Evolutionary conservation across 2,329 filamentous ascomycete genomes (phyloP).

Genomic region (Hymenoscyphus salicellus): DNA sequence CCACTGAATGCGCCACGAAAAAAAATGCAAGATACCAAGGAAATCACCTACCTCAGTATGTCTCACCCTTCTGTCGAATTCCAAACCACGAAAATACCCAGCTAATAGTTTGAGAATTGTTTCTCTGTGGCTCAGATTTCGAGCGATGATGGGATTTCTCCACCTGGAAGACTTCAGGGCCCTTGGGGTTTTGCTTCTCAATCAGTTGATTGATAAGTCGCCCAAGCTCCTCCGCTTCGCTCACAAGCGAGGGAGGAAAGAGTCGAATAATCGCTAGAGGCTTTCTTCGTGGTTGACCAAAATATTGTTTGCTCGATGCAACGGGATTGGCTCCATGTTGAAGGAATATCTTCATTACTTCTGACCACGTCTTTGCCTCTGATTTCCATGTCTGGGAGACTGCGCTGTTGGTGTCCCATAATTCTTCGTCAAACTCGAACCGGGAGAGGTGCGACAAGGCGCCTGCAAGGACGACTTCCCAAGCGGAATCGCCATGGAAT

Average conservation of each 20-base stretch:
- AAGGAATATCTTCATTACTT: conserved; percentile 3
- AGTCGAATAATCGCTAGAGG: conserved; percentile 3
- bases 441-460: conserved; percentile 3
- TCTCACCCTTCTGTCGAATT: not conserved
- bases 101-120: not conserved
- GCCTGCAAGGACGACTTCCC: conserved; percentile 9
- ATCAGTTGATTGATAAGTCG: not conserved
- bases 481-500: conserved; percentile 2
- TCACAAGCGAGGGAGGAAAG: not conserved
- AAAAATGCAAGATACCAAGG: not conserved
- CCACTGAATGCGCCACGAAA: not conserved
- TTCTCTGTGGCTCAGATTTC: not conserved
- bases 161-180: not conserved
- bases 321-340: conserved; percentile 1
- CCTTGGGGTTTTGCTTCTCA: not conserved
- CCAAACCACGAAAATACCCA: not conserved
- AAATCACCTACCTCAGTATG: not conserved
- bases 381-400: not conserved
- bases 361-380: conserved; percentile 5
- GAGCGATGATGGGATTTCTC: not conserved
- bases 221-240: not conserved
- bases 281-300: conserved; percentile 1
- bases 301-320: conserved; percentile 8
- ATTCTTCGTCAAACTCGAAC: conserved; percentile 3
- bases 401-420: not conserved